Evolutionary conservation across 495 filamentous ascomycete species (phyloP), one percentile per base, ranked within the genome.

Genomic region (Podospora sp.): DNA sequence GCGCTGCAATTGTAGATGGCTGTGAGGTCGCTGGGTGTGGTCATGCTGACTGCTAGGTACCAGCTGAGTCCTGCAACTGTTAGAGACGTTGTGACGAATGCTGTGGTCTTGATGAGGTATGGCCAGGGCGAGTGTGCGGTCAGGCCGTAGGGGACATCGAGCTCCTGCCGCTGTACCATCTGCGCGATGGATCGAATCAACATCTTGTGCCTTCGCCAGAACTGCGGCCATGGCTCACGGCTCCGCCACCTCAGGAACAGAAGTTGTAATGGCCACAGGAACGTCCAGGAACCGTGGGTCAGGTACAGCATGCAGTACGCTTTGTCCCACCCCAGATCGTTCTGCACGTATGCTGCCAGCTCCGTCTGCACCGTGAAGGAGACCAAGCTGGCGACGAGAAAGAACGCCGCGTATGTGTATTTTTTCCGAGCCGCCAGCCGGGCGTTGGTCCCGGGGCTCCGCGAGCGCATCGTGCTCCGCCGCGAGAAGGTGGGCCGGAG

Each of bases 1-100:
- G 95, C 94, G 59, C 92, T 96, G 83, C 95, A 99, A 77, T 99
- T 99, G 84, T 98, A 99, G 74, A 99, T 99, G 25, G 95, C 95
- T 0, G 95, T 99, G 63, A 99, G 81, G 73, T 99, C 95, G 70
- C 89, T 90, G 25, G 95, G 89, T 14, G 91, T 95, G 0, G 95
- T 99, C 85, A 97, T 81, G 75, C 91, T 90, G 49, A 99, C 94
- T 4, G 95, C 95, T 16, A 97, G 81, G 69, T 97, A 99, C 95
- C 95, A 99, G 58, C 89, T 93, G n/a, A 90, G 86, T 0, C 94
- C 95, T 0, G 94, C 95, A 56, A 97, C 79, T 4, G 95, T 99
- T 55, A 99, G 85, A 4, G 93, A 88, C n/a, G 82, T 88, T 0
- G 95, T 95, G 51, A 98, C 85, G 63, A 93, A 86, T 0, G 89